Percentiles rank a stretch among this genome's conserved stretches.
Conservation (phyloP, 352 stramenopile species). For the Globisporangium okanoganense region DNA sequence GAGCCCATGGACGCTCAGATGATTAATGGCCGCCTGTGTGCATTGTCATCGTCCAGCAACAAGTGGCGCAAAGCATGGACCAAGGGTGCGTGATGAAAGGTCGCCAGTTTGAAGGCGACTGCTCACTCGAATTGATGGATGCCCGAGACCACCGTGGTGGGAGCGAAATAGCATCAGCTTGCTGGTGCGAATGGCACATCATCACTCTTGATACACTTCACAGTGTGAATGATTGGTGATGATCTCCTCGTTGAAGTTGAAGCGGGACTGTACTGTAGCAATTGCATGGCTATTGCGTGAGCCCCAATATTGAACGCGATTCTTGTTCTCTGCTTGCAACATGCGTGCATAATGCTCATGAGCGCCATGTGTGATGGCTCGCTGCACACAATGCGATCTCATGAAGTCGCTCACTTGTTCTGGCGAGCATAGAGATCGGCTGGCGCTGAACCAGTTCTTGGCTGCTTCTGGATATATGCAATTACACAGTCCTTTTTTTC, state of each 20-base stretch:
- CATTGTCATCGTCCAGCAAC: not conserved
- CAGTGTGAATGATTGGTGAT: not conserved
- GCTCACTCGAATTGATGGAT: not conserved
- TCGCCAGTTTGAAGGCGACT: not conserved
- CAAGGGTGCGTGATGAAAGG: not conserved
- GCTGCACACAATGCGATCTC: not conserved
- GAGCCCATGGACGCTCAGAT: slow-evolving; percentile 3
- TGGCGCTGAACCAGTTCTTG: not conserved
- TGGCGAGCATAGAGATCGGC: not conserved
- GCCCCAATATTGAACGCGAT: too few species aligned
- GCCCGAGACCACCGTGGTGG: too few species aligned
- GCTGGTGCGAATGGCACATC: too few species aligned
- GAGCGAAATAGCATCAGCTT: too few species aligned
- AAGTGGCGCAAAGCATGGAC: not conserved
- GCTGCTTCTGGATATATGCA: slow-evolving; percentile 1
- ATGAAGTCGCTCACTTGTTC: not conserved
- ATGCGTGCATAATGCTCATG: too few species aligned
- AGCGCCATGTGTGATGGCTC: too few species aligned
- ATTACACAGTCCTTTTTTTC: not conserved
- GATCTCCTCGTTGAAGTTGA: not conserved
- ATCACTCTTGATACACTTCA: not conserved
- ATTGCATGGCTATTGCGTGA: too few species aligned
- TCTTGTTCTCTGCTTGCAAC: too few species aligned
- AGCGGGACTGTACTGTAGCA: too few species aligned
- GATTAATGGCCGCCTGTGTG: not conserved